Conservation (phyloP, 1,284 basidiomycete genomes). For the Pulveroboletus sp. region DNA sequence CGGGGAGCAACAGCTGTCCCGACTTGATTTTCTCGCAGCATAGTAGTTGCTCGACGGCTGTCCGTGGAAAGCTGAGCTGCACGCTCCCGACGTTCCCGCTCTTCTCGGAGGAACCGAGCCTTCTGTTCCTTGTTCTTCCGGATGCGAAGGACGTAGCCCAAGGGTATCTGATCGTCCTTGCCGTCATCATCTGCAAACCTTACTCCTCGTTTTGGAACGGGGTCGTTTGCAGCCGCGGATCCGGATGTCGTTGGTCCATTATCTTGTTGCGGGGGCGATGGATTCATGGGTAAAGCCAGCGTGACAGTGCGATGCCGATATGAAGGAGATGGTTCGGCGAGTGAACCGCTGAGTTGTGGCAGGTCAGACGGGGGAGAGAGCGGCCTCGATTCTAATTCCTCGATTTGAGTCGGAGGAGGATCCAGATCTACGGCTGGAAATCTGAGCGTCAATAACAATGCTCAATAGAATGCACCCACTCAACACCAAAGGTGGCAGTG, state of each 20-base stretch:
- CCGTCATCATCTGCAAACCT: constrained; percentile 61
- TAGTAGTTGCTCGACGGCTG: constrained; percentile 32
- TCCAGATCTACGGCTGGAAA: constrained; percentile 21
- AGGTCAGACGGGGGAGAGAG: background rate
- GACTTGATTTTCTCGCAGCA: constrained; percentile 11
- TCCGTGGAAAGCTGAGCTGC: constrained; percentile 32
- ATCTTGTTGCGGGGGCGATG: constrained; percentile 2
- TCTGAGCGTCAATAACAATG: constrained; percentile 11
- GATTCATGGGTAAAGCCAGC: background rate
- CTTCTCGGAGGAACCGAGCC: constrained; percentile 58
- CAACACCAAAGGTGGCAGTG: constrained; percentile 13
- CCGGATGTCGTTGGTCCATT: constrained; percentile 8
- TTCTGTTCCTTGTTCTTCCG: constrained; percentile 72
- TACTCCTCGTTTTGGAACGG: constrained; percentile 53
- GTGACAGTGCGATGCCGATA: background rate
- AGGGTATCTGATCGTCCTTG: constrained; percentile 63
- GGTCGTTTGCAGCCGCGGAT: constrained; percentile 12
- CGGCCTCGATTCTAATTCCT: constrained; percentile 1
- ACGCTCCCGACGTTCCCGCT: constrained; percentile 49
- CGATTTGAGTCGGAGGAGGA: constrained; percentile 12
- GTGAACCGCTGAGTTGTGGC: constrained; percentile 5
- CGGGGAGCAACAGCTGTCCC: constrained; percentile 16
- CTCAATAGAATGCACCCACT: constrained; percentile 14
- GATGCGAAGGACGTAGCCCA: constrained; percentile 62
- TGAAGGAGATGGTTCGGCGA: background rate